Base-by-base conservation (phyloP, 805 yeast genomes). In the Sugiyamaella qingdaonensis region DNA sequence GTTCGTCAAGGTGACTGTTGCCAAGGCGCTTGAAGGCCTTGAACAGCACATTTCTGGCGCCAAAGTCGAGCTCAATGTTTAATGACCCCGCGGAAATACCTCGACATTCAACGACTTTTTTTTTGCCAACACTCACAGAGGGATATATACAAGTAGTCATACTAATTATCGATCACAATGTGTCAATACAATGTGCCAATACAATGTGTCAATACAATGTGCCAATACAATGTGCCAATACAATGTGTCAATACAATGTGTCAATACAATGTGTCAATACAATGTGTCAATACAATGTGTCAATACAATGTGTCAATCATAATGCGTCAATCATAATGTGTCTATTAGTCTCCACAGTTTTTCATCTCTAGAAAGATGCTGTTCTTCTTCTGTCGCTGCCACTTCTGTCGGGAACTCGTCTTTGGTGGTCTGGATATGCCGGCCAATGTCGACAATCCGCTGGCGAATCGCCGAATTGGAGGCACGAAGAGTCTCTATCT, bases 1-100 rank as follows among this genome's bases (percentile, higher is more conserved):
- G 73, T 94, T 94, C 67, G 85, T 94, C 61, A 80, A 81, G 54
- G 80, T 78, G 53, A 95, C 92, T 55, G 98, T 94, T 53, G 85
- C 84, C 51, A 74, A 83, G 61, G 98, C 97, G 37, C 77, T 94
- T 60, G 78, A 74, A 58, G 88, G 88, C 49, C 86, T 78, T 73
- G 68, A 78, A 65, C 65, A 79, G 47, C 68, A 73, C 61, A 76
- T 94, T 64, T 78, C 82, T 62, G 70, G 77, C 46, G 88, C 84
- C 64, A 81, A 79, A 62, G 94, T 88, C 53, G 81, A 87, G 63
- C 80, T 94, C 68, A 82, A 81, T 62, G 99, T 92, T 64, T 94
- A 76, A 67, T 24, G 29, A 24, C 7, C 29, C 7, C n/a, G 19
- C 13, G 7, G 8, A 39, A 4, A 18, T 39, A 21, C 13, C 4